phyloP scores from a whole-genome alignment of 2,329 filamentous ascomycete species.

The Ceratocystis albifundus region DNA sequence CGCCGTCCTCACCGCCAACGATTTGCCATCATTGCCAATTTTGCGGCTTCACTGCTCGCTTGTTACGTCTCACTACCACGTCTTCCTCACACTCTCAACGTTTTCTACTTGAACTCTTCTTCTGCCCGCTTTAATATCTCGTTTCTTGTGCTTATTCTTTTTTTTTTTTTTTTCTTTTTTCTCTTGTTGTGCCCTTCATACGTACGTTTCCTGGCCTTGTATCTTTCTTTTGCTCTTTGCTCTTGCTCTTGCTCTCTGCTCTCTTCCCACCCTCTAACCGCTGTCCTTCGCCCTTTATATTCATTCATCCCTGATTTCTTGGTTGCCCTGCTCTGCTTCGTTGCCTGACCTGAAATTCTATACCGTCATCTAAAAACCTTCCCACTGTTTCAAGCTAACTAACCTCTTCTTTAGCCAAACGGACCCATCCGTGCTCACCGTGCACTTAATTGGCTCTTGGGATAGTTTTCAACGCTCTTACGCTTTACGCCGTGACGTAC shows the following conservation, averaged over 20 bases:
- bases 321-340: neutral
- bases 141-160: too few relatives aligned
- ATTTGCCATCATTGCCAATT: neutral
- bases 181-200: neutral
- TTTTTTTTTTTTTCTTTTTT: neutral
- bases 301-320: neutral
- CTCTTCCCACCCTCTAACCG: neutral
- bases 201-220: neutral
- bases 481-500: slow-evolving; percentile 66
- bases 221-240: neutral
- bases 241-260: neutral
- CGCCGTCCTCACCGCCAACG: neutral
- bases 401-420: slow-evolving; percentile 39
- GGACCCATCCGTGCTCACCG: slow-evolving; percentile 50
- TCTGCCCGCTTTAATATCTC: neutral
- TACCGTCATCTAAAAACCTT: neutral
- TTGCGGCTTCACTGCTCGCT: slow-evolving; percentile 5
- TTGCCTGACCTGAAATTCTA: neutral
- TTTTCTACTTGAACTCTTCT: neutral
- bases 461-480: slow-evolving; percentile 79
- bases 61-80: slow-evolving; percentile 3
- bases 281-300: neutral
- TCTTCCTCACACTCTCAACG: neutral
- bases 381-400: neutral
- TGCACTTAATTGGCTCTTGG: slow-evolving; percentile 84